Evolutionary conservation across 176 grass and related monocot species (phyloP).

Genomic region (Musa beccarii): DNA sequence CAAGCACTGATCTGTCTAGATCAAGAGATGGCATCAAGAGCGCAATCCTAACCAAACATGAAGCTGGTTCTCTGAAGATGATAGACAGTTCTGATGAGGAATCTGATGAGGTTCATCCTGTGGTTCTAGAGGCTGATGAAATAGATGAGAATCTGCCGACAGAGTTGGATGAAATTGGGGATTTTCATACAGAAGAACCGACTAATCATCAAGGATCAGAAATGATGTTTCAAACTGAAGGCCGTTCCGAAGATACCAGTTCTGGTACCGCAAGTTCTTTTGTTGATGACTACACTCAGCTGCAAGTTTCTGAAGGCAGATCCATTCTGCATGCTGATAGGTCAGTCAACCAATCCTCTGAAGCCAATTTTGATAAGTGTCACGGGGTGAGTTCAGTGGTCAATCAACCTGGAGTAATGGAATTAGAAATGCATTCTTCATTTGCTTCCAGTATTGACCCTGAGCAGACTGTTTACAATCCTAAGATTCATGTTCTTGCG

Average conservation of each 20-base stretch:
- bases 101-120: conserved; percentile 60
- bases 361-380: conserved; percentile 14
- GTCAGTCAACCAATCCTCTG: conserved; percentile 14
- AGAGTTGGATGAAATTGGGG: conserved; percentile 60
- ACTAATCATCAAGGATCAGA: conserved; percentile 23
- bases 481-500: conserved; percentile 46
- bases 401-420: conserved; percentile 20
- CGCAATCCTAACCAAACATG: neutral
- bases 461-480: conserved; percentile 84
- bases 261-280: neutral
- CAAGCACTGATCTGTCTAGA: conserved; percentile 19
- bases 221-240: conserved; percentile 15
- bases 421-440: conserved; percentile 21
- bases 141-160: conserved; percentile 68
- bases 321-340: conserved; percentile 2
- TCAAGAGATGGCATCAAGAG: neutral
- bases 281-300: conserved; percentile 4
- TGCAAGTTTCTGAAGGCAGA: neutral
- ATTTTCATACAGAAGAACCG: conserved; percentile 43
- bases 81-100: conserved; percentile 71
- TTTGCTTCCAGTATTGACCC: conserved; percentile 43
- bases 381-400: conserved; percentile 16
- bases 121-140: conserved; percentile 34
- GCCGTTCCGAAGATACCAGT: conserved; percentile 17
- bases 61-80: conserved; percentile 25